Base-by-base conservation (phyloP, 176 grass and related monocot genomes). In the Phyllostachys edulis region DNA sequence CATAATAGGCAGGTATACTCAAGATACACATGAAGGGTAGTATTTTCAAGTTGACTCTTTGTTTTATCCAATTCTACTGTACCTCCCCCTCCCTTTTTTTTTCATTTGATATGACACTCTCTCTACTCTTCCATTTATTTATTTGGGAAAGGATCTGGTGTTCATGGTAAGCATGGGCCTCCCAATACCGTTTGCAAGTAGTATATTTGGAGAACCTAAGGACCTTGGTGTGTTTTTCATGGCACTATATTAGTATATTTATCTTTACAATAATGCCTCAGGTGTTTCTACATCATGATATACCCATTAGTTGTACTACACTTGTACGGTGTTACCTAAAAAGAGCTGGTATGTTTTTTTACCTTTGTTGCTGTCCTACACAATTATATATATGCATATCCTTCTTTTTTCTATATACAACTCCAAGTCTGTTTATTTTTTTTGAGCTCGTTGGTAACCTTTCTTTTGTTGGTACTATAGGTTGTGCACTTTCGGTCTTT, bases 1-100 rank as follows among this genome's bases (percentile, higher is more conserved):
- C 96, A 90, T 81, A 98, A 95, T 82, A 92, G 96, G 67, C 96
- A 98, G 96, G 95, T 97, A 91, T 79, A 63, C 51, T 56, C 70
- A 68, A 68, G 69, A 83, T 80, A 46, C 41, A 61, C 44, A 75
- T 68, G 80, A 80, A 75, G 44, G 41, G 17, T 73, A 44, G 8
- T 51, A n/a, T 78, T 77, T 82, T 73, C 57, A 73, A 38, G 13
- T 79, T 60, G n/a, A 40, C 18, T 61, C 21, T 20, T 69, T 27
- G 41, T 54, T 83, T 76, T 89, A 50, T 26, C 39, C 9, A 69
- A 70, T 24, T 76, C 18, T 63, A 69, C n/a, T 70, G 32, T 45
- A 51, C 9, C 11, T 70, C 51, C 6, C 13, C 18, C 51, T n/a
- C n/a, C n/a, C n/a, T n/a, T n/a, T 11, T 39, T n/a, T 71, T 63